These are phyloP conservation scores for Protea cynaroides DNA, from an alignment of 164 flowering plant genomes.

Conservation along the genomic window DNA sequence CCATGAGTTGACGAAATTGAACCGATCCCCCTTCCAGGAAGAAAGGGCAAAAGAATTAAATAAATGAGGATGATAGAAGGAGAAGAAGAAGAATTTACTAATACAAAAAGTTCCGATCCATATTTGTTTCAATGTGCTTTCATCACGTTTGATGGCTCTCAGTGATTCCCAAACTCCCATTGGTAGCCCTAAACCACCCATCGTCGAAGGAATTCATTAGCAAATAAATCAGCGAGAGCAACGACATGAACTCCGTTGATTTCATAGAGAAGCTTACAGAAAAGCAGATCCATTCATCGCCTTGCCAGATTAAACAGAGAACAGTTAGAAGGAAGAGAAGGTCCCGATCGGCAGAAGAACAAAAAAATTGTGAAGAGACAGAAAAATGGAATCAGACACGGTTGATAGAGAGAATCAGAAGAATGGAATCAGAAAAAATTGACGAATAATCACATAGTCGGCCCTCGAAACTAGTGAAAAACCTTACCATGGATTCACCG, in stretches of 20 bases:
- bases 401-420: too few species aligned
- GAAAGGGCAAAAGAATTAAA: not conserved
- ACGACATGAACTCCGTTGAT: slow-evolving; percentile 1
- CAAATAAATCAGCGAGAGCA: not conserved
- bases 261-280: not conserved
- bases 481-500: too few species aligned
- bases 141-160: not conserved
- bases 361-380: not conserved
- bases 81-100: not conserved
- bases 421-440: too few species aligned
- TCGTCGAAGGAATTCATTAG: slow-evolving; percentile 7
- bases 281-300: slow-evolving; percentile 10
- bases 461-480: too few species aligned
- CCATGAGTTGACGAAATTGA: slow-evolving; percentile 24
- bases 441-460: too few species aligned
- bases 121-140: not conserved
- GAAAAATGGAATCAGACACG: too few species aligned
- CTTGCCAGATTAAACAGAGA: not conserved
- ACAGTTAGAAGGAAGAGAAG: not conserved
- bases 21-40: not conserved
- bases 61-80: not conserved
- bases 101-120: slow-evolving; percentile 1
- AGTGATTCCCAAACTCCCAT: not conserved
- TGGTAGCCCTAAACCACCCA: not conserved
- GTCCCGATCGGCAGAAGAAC: not conserved